Base-by-base conservation (phyloP, 2,329 filamentous ascomycete genomes). In the Trichoderma citrinoviride region DNA sequence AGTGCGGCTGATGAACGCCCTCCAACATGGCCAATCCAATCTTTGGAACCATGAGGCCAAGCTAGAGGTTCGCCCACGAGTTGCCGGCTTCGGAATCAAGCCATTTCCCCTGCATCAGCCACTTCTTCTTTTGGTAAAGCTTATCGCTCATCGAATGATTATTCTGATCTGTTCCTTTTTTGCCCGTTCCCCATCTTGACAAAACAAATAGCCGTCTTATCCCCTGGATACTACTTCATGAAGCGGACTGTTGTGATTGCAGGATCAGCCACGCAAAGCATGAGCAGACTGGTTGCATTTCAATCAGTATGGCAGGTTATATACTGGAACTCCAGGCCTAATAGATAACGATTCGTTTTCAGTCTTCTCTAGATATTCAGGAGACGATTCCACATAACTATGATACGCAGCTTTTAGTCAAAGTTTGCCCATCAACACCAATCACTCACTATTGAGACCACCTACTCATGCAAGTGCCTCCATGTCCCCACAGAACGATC, bases 11-110 rank as follows among this genome's bases (percentile, higher is more conserved):
- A 61, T 46, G 43, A 37, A 7, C 44, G 56, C 29, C 56, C 19
- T 60, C 43, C 29, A 25, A 47, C 43, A 23, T n/a, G 23, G n/a
- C 23, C 7, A 23, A 61, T 50, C 33, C 33, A 14, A 14, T 61
- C 19, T 33, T 52, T 27, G 46, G 33, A 61, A 61, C 8, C 33
- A 37, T 37, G 33, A 37, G 33, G 37, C 33, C 23, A 33, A n/a
- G 57, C 57, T 61, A 61, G 44, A 43, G 46, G 33, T 61, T 61
- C 21, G 57, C 47, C 29, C 47, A 56, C 37, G 57, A 50, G 44
- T 41, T 50, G 49, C 57, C 57, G 57, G 57, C 44, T 47, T 61
- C 57, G 57, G 57, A 61, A 61, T 50, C 50, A 27, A 61, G 41
- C 23, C 57, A 60, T 27, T 29, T 37, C 46, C 46, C 46, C 46